phyloP scores from a whole-genome alignment of 2,329 filamentous ascomycete species.

The Cladosporium oxysporum region DNA sequence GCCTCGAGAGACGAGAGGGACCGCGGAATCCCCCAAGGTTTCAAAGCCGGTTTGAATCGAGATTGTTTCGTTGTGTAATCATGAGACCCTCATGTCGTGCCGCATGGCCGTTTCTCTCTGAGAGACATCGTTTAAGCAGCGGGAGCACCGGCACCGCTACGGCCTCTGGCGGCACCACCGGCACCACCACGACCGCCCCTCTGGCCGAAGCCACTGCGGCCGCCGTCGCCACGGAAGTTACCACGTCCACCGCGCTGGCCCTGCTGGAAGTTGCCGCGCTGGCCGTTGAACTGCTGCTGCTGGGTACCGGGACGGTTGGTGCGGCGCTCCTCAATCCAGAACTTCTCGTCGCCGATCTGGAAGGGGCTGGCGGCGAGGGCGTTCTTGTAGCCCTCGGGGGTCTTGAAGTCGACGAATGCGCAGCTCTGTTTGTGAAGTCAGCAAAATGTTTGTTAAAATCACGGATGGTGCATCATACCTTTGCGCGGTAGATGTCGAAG shows the following conservation, averaged over 20 bases:
- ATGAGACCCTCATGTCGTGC: background rate
- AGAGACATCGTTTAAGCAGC: background rate
- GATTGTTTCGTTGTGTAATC: background rate
- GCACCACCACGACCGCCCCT: conserved; percentile 47
- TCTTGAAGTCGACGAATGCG: conserved; percentile 92
- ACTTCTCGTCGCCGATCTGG: conserved; percentile 75
- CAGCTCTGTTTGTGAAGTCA: conserved; percentile 67
- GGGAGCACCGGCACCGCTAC: conserved; percentile 29
- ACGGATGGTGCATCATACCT: conserved; percentile 60
- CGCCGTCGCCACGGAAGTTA: conserved; percentile 61
- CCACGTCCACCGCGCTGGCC: conserved; percentile 59
- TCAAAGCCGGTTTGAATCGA: background rate
- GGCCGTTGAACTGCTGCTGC: conserved; percentile 28
- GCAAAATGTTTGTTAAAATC: background rate
- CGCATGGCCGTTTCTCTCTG: background rate
- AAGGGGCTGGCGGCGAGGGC: conserved; percentile 85
- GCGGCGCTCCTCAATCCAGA: conserved; percentile 86
- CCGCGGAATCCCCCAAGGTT: background rate
- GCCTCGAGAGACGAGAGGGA: background rate
- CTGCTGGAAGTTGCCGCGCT: conserved; percentile 40
- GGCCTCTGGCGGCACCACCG: conserved; percentile 27
- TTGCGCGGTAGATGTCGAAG: conserved; percentile 66
- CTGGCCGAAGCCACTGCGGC: conserved; percentile 58
- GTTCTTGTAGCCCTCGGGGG: conserved; percentile 75
- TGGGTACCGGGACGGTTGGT: conserved; percentile 49